Evolutionary conservation across 2,329 filamentous ascomycete species (phyloP), one percentile per base, ranked within the genome.

Genomic region (Pseudopithomyces maydicus): DNA sequence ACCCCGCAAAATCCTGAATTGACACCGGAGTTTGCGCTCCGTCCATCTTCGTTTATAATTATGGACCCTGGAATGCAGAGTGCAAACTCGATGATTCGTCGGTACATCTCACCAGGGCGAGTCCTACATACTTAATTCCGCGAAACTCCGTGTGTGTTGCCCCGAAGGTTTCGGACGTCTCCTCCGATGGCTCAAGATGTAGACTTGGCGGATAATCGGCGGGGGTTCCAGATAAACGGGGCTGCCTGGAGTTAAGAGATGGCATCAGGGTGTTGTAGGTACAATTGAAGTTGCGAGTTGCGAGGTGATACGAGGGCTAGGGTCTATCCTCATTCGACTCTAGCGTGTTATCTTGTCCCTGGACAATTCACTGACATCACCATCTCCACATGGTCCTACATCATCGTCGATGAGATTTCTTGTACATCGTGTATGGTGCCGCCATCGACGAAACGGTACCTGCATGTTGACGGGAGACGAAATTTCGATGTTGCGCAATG

Each of bases 391-490:
- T 2, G 2, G 26, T 44, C 39, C 26, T 26, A 29, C 38, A 36
- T 44, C 32, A 53, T 53, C 32, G 42, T 46, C n/a, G 51, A 53
- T 46, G 41, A 53, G 29, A 1, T 2, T 26, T 33, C 11, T 45
- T n/a, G 11, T 19, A 41, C 42, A 53, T 53, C 42, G 51, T 32
- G 38, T 26, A 1, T 39, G 32, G 3, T n/a, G 41, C 38, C 7
- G 26, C n/a, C 53, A 55, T 55, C 53, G 45, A 19, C n/a, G 5
- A 29, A 36, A 39, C 32, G n/a, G 47, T 56, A 46, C 54, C 48
- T 52, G 39, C 54, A 46, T 56, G n/a, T 36, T 42, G 15, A 19
- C 23, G 32, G 12, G 41, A 15, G 14, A 50, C 35, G 4, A 49
- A 45, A 53, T 12, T 32, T n/a, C 22, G 8, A 17, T 39, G 4